Evolutionary conservation across 805 yeast species (phyloP).

Genomic region (Kurtzmaniella cleridarum): DNA sequence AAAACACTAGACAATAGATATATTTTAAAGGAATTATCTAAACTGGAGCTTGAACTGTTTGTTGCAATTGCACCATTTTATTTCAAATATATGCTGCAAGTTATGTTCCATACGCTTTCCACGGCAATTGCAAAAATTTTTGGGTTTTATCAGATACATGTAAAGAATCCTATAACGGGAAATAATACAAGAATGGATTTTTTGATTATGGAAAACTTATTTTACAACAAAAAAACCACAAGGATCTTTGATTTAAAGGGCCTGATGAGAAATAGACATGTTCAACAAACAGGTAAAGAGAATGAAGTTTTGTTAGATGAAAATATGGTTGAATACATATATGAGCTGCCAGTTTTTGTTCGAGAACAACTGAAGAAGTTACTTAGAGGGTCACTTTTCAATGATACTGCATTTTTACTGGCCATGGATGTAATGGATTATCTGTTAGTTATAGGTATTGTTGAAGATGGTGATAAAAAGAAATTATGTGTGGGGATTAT

Average conservation of each 20-base stretch:
- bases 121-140: slow-evolving; percentile 91
- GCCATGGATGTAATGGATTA: slow-evolving; percentile 99
- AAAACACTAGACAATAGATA: slow-evolving; percentile 89
- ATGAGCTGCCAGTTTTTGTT: slow-evolving; percentile 92
- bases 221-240: slow-evolving; percentile 74
- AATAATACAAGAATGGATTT: slow-evolving; percentile 82
- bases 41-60: slow-evolving; percentile 87
- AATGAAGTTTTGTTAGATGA: slow-evolving; percentile 94
- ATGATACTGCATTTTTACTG: slow-evolving; percentile 88
- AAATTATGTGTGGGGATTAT: slow-evolving; percentile 90
- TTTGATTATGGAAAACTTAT: slow-evolving; percentile 91
- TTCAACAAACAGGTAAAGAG: slow-evolving; percentile 90
- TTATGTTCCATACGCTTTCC: slow-evolving; percentile 89
- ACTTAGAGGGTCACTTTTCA: slow-evolving; percentile 84
- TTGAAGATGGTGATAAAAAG: slow-evolving; percentile 25
- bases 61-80: slow-evolving; percentile 94
- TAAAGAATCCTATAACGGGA: slow-evolving; percentile 71
- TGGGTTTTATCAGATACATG: slow-evolving; percentile 92
- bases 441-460: slow-evolving; percentile 85
- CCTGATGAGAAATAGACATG: slow-evolving; percentile 95
- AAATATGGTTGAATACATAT: slow-evolving; percentile 96
- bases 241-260: slow-evolving; percentile 95
- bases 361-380: slow-evolving; percentile 85
- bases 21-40: slow-evolving; percentile 83
- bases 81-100: slow-evolving; percentile 93